Evolutionary conservation across 768 basidiomycete species (phyloP).

Genomic region (Cystobasidium ongulense): DNA sequence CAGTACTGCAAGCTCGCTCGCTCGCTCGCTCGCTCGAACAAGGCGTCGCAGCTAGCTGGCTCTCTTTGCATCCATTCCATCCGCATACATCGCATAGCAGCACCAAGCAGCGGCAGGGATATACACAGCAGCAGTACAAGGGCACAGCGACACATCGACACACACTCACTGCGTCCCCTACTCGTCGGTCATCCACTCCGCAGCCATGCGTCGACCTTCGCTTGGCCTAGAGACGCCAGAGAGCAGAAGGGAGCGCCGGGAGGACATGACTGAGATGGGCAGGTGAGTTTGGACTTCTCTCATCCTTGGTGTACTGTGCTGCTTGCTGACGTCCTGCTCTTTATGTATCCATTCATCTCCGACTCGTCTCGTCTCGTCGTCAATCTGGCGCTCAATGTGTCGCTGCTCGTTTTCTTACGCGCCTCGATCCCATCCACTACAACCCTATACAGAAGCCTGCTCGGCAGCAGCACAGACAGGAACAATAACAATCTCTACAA

Average conservation of each 20-base stretch:
- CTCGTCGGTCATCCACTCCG: neutral
- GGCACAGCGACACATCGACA: no score
- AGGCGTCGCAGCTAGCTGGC: no score
- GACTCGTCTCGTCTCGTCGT: neutral
- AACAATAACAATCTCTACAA: conserved; percentile 1
- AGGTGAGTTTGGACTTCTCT: neutral
- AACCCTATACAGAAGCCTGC: neutral
- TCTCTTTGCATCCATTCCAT: no score
- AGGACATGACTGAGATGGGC: conserved; percentile 1
- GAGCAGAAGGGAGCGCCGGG: neutral
- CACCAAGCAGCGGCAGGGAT: no score
- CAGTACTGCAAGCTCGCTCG: no score
- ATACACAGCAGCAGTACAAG: no score
- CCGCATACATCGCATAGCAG: no score
- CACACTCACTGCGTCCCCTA: no score
- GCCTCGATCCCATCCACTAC: neutral
- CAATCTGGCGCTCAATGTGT: no score
- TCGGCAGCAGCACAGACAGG: neutral
- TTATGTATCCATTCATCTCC: neutral
- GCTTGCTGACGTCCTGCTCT: neutral
- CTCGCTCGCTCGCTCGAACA: no score
- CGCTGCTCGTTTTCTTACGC: neutral
- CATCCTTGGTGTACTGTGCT: neutral
- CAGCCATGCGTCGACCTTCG: neutral
- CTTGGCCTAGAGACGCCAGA: neutral